A percentile compares a stretch with the other conserved stretches of the same genome.
These are phyloP conservation scores for Talaromyces sp. DNA, from an alignment of 2,329 filamentous ascomycete species.

Conservation along the genomic window DNA sequence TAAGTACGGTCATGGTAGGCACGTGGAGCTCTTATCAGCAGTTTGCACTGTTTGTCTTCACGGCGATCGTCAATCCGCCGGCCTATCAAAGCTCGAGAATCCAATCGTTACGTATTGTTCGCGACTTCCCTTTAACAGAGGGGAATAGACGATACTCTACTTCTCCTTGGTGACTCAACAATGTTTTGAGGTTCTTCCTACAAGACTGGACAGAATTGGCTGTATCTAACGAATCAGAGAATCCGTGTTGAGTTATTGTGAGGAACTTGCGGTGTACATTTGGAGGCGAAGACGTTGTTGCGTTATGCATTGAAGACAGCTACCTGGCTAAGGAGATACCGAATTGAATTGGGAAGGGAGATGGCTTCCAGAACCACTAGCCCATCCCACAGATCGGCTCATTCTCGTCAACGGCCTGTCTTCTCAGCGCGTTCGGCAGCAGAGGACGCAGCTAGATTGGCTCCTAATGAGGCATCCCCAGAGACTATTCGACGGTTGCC, in stretches of 20 bases:
- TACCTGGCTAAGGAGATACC: not conserved
- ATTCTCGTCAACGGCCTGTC: conserved; percentile 37
- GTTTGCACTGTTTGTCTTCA: conserved; percentile 11
- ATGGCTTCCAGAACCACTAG: conserved; percentile 25
- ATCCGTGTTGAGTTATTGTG: not conserved
- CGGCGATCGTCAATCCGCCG: not conserved
- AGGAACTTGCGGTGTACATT: not conserved
- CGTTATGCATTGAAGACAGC: not conserved
- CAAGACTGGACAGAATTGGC: not conserved
- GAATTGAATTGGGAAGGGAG: not conserved
- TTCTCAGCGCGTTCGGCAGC: conserved; percentile 38
- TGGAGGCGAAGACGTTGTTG: not conserved
- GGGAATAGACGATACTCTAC: not conserved
- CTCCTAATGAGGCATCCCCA: conserved; percentile 29
- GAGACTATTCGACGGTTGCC: conserved; percentile 25
- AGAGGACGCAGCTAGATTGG: conserved; percentile 37
- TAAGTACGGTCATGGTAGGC: not conserved
- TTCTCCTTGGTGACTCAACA: not conserved
- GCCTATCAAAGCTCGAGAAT: not conserved
- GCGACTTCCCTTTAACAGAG: not conserved
- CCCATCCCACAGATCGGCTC: conserved; percentile 23
- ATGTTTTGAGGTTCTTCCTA: not conserved
- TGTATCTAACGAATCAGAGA: not conserved
- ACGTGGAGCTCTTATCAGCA: conserved; percentile 5
- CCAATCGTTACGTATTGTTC: not conserved